Conservation (phyloP, 2,329 filamentous ascomycete species). For the Fusarium sp. region DNA sequence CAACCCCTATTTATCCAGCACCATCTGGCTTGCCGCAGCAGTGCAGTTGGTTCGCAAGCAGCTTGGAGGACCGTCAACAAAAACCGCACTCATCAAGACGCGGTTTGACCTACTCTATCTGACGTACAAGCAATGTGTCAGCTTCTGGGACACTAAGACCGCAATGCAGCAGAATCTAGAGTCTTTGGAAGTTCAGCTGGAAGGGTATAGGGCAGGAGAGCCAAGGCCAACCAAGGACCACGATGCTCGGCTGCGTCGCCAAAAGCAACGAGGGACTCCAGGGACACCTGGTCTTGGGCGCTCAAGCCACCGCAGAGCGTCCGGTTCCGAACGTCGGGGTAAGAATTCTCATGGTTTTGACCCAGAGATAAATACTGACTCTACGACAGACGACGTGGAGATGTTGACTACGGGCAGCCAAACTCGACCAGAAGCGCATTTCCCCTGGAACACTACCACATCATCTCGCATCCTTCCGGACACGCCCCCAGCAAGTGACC, state of each 20-base stretch:
- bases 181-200: neutral
- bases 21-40: neutral
- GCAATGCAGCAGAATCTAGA: slow-evolving; percentile 48
- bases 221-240: neutral
- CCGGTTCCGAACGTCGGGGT: no score
- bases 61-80: neutral
- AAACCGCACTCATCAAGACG: slow-evolving; percentile 26
- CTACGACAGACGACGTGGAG: neutral
- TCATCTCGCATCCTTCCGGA: neutral
- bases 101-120: slow-evolving; percentile 34
- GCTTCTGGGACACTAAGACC: slow-evolving; percentile 48
- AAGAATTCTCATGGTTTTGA: no score
- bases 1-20: neutral
- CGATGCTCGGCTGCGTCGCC: neutral
- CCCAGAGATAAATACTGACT: neutral
- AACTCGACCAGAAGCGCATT: neutral
- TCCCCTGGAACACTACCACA: neutral
- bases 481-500: neutral
- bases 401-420: neutral
- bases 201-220: neutral
- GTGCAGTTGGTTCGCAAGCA: slow-evolving; percentile 32
- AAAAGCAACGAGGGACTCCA: neutral
- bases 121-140: slow-evolving; percentile 47
- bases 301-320: neutral
- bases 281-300: neutral